Percentiles rank a stretch among this genome's conserved stretches.
These are phyloP conservation scores for Ophiostoma sp. DNA, from an alignment of 2,329 filamentous ascomycete genomes.

Conservation along the genomic window DNA sequence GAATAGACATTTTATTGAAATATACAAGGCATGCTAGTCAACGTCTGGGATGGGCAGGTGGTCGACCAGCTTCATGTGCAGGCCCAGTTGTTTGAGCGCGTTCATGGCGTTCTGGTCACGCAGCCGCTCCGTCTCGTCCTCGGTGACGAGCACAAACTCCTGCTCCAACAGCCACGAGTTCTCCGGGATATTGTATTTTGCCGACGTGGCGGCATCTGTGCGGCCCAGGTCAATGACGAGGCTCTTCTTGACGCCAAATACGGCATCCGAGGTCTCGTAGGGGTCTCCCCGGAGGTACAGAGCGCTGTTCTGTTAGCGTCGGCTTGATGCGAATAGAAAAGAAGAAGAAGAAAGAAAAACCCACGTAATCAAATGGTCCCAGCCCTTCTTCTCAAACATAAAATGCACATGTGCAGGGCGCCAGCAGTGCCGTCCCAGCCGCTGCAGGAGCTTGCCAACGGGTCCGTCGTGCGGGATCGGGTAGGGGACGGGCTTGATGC, in stretches of 20 bases:
- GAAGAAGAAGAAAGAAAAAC: slow-evolving; percentile 34
- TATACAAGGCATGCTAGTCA: slow-evolving; percentile 34
- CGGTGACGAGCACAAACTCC: slow-evolving; percentile 71
- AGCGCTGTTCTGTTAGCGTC: slow-evolving; percentile 45
- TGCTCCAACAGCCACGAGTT: slow-evolving; percentile 61
- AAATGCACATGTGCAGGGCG: slow-evolving; percentile 79
- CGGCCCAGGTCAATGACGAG: slow-evolving; percentile 60
- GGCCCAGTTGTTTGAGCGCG: slow-evolving; percentile 61
- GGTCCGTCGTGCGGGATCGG: slow-evolving; percentile 81
- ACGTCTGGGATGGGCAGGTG: slow-evolving; percentile 70
- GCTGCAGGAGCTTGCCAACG: slow-evolving; percentile 64
- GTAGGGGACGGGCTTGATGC: slow-evolving; percentile 79
- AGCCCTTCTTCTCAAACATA: slow-evolving; percentile 77
- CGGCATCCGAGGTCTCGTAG: slow-evolving; percentile 77
- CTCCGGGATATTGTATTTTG: slow-evolving; percentile 58
- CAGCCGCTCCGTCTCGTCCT: slow-evolving; percentile 62
- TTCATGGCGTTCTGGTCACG: slow-evolving; percentile 59
- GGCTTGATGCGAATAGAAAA: not conserved
- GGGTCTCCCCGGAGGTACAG: slow-evolving; percentile 72
- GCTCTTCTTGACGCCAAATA: slow-evolving; percentile 81
- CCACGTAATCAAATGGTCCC: slow-evolving; percentile 77
- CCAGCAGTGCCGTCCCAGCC: slow-evolving; percentile 68
- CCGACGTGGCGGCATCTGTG: slow-evolving; percentile 49
- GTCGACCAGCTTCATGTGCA: slow-evolving; percentile 67
- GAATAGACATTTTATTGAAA: not conserved